Conservation (phyloP, 768 basidiomycete species). For the Suillus brevipes region DNA sequence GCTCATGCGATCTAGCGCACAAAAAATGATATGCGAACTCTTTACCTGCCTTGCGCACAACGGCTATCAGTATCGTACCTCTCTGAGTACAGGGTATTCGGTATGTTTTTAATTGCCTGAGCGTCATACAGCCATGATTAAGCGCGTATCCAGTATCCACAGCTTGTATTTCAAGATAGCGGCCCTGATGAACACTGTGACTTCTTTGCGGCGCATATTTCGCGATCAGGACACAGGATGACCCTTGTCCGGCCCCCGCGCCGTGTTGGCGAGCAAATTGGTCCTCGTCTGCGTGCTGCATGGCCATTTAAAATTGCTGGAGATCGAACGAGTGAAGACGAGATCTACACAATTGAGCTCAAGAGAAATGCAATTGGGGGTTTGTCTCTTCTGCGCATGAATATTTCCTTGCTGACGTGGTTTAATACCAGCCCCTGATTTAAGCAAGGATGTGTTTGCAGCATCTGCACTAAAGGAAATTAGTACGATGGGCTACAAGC, state of each 20-base stretch:
- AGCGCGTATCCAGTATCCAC: constrained; percentile 47
- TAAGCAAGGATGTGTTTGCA: constrained; percentile 56
- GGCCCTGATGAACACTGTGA: constrained; percentile 47
- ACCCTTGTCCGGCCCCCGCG: constrained; percentile 43
- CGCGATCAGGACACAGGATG: constrained; percentile 58
- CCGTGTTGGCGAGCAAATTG: constrained; percentile 39
- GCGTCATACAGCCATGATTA: constrained; percentile 10
- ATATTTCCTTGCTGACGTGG: constrained; percentile 4
- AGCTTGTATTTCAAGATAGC: constrained; percentile 64
- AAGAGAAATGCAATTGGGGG: constrained; percentile 43
- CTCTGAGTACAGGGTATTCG: constrained; percentile 54
- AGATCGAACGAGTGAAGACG: constrained; percentile 48
- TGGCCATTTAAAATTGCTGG: constrained; percentile 44
- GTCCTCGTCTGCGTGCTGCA: constrained; percentile 37
- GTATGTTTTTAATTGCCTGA: constrained; percentile 36
- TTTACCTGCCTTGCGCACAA: constrained; percentile 60
- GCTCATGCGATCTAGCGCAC: constrained; percentile 43
- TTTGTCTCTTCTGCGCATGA: constrained; percentile 9
- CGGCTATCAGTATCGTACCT: constrained; percentile 69
- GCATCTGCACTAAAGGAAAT: constrained; percentile 66
- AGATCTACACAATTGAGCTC: constrained; percentile 56
- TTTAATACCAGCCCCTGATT: constrained; percentile 35
- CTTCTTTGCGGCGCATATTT: constrained; percentile 69
- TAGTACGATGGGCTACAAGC: constrained; percentile 53
- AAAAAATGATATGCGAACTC: constrained; percentile 57